These are phyloP conservation scores for Thecaphora thlaspeos DNA, from an alignment of 1,284 basidiomycete genomes.

Conservation along the genomic window DNA sequence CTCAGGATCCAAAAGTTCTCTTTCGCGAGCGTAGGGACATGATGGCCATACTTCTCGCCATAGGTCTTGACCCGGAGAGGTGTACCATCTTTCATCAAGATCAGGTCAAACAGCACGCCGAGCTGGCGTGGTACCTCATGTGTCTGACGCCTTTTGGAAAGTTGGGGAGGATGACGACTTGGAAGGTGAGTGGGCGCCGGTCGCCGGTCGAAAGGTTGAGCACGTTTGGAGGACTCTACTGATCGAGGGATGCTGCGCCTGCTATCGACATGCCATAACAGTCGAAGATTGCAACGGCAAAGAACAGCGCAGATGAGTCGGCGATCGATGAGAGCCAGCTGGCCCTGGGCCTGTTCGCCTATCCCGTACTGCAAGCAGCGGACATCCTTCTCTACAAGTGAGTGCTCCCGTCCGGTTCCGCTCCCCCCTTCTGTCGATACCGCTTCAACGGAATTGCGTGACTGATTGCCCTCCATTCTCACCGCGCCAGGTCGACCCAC, in stretches of 20 bases:
- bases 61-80: constrained; percentile 77
- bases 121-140: constrained; percentile 87
- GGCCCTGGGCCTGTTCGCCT: constrained; percentile 81
- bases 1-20: constrained; percentile 34
- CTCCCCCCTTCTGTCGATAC: too few species aligned
- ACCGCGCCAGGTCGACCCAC: constrained; percentile 80
- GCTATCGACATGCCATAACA: too few species aligned
- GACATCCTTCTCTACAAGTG: constrained; percentile 85
- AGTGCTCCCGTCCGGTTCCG: too few species aligned
- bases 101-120: constrained; percentile 78
- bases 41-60: constrained; percentile 78
- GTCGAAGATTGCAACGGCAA: constrained; percentile 73
- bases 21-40: constrained; percentile 66
- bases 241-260: too few species aligned
- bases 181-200: constrained; percentile 82
- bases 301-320: constrained; percentile 66
- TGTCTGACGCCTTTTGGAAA: constrained; percentile 81
- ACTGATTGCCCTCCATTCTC: too few species aligned
- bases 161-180: constrained; percentile 86
- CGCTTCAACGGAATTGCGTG: too few species aligned
- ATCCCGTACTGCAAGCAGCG: constrained; percentile 89
- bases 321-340: constrained; percentile 78
- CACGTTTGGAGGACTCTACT: too few species aligned
- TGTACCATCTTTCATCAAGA: constrained; percentile 85
- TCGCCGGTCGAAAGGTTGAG: too few species aligned